Conservation (phyloP, 2,329 filamentous ascomycete genomes). For the Aspergillus jensenii region DNA sequence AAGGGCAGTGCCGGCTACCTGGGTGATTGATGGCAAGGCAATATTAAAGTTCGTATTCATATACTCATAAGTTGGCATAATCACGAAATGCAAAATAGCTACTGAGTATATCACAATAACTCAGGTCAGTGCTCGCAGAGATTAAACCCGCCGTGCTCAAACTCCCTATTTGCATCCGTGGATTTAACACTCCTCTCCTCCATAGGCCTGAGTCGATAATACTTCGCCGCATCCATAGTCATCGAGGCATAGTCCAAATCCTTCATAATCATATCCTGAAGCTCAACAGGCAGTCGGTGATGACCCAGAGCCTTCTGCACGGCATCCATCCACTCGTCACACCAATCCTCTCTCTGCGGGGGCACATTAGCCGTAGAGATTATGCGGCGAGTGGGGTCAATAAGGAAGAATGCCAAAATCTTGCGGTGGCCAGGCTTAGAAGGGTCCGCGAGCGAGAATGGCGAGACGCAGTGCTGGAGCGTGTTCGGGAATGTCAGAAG, state of each 20-base stretch:
- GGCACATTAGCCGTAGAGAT: conserved; percentile 12
- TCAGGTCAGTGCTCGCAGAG: not conserved
- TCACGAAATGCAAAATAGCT: too few relatives aligned
- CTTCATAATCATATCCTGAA: conserved; percentile 30
- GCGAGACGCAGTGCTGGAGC: conserved; percentile 1
- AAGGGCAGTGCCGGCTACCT: too few relatives aligned
- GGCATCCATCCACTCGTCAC: not conserved
- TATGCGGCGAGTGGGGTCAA: conserved; percentile 6
- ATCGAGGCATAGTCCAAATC: conserved; percentile 24
- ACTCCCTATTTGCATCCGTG: not conserved
- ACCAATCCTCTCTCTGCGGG: conserved; percentile 13
- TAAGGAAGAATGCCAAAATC: conserved; percentile 4
- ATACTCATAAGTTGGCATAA: too few relatives aligned
- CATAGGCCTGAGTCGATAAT: not conserved
- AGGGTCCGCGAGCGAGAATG: conserved; percentile 2
- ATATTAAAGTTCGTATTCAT: too few relatives aligned
- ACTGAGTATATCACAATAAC: too few relatives aligned
- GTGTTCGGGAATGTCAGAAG: conserved; percentile 7
- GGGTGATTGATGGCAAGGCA: too few relatives aligned
- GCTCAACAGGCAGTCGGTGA: conserved; percentile 19
- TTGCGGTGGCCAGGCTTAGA: conserved; percentile 1
- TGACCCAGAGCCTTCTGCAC: conserved; percentile 13
- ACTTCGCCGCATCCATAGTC: not conserved
- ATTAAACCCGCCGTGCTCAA: not conserved
- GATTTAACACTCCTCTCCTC: not conserved